Evolutionary conservation across 768 basidiomycete genomes (phyloP).

Genomic region (Pisolithus albus): DNA sequence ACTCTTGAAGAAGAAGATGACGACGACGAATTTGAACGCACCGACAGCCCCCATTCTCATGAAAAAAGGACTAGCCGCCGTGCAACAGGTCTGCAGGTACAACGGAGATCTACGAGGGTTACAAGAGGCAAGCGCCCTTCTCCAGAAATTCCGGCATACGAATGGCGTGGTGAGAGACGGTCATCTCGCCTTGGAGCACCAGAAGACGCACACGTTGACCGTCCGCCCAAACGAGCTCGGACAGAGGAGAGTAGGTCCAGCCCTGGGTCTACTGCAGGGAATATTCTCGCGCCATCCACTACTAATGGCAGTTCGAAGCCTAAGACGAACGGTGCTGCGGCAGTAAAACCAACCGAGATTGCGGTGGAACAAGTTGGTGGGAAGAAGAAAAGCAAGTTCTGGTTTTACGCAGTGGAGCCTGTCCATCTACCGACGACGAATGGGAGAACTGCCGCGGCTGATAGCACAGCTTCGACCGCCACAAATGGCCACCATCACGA

Average conservation of each 20-base stretch:
- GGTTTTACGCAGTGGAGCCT: conserved; percentile 85
- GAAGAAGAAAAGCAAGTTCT: conserved; percentile 81
- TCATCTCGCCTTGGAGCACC: conserved; percentile 59
- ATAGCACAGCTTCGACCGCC: conserved; percentile 8
- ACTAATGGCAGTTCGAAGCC: conserved; percentile 35
- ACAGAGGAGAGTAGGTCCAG: conserved; percentile 67
- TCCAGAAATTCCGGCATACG: conserved; percentile 40
- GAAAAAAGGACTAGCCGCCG: conserved; percentile 41
- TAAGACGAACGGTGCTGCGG: conserved; percentile 55
- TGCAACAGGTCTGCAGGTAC: conserved; percentile 29
- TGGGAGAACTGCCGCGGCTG: conserved; percentile 12
- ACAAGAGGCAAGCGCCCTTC: conserved; percentile 47
- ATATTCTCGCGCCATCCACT: conserved; percentile 18
- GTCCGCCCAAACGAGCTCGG: conserved; percentile 61
- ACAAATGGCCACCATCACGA: conserved; percentile 19
- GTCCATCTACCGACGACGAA: conserved; percentile 28
- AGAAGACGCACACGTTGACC: conserved; percentile 45
- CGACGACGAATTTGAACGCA: conserved; percentile 45
- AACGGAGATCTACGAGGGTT: conserved; percentile 50
- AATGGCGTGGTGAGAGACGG: conserved; percentile 72
- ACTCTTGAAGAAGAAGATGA: conserved; percentile 59
- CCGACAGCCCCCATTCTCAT: conserved; percentile 32
- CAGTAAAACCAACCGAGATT: conserved; percentile 63
- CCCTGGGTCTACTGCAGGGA: conserved; percentile 37
- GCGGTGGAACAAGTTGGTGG: conserved; percentile 72